Base-by-base conservation (phyloP, 371 early-diverging fungal species). In the Circinella umbellata region DNA sequence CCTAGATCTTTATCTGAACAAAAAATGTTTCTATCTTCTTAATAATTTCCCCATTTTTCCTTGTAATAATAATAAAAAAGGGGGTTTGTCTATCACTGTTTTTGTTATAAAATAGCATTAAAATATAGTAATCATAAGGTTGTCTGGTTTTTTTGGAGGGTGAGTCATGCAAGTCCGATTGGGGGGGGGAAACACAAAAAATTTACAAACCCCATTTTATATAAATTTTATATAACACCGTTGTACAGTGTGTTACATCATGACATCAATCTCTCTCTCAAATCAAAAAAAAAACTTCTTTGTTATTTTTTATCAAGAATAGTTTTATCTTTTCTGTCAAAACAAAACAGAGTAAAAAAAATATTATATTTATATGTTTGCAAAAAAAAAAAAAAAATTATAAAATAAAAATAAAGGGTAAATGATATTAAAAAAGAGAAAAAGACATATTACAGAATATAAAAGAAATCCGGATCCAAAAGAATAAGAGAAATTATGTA, bases 1-100 rank as follows among this genome's bases (percentile, higher is more conserved):
- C 88, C 90, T 15, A 70, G 90, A 47, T 79, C 80, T 2, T 71
- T 90, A 59, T 80, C 88, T 18, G 90, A 89, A 66, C 76, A 80
- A 63, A 86, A 86, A 67, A 82, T 84, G 76, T 20, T 66, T n/a
- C 11, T 46, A 46, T 37, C 64, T 20, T n/a, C 15, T 27, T 7
- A n/a, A 42, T 7, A 42, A 27, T 46, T 18, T 46, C 35, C 8
- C n/a, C n/a, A n/a, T n/a, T n/a, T n/a, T 5, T 8, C 17, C 34
- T 15, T 27, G 27, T 7, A 14, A 8, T 13, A 51, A 51, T 5
- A 51, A 17, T 13, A 51, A 51, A 51, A 4, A 17, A 17, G 51
- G 15, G 4, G 51, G 15, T 49, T 4, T 4, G 14, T 51, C 15
- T 42, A 42, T 42, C n/a, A n/a, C 6, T 42, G 11, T 9, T 42